A percentile compares a stretch with the other conserved stretches of the same genome.
These are phyloP conservation scores for Ceratocystis huliohia DNA, from an alignment of 2,329 filamentous ascomycete species.

Conservation along the genomic window DNA sequence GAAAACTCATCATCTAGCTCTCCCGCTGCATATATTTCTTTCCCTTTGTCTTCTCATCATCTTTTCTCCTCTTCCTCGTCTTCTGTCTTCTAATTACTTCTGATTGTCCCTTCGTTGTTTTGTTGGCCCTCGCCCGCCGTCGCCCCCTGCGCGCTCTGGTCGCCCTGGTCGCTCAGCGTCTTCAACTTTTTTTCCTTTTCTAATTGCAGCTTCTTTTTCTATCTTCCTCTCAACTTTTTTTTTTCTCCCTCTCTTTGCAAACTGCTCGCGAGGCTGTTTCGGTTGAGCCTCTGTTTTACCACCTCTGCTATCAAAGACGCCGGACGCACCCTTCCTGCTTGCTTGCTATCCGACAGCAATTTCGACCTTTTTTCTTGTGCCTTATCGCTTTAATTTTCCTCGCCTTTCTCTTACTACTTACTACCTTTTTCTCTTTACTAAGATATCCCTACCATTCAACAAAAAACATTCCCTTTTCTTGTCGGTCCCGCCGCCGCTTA, in stretches of 20 bases:
- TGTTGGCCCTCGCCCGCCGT: not conserved
- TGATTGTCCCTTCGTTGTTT: not conserved
- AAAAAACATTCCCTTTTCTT: not conserved
- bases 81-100: not conserved
- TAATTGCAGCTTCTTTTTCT: not conserved
- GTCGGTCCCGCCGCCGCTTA: conserved; percentile 2
- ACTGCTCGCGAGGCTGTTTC: not conserved
- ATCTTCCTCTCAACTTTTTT: not conserved
- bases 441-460: not conserved
- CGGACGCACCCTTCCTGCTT: not conserved
- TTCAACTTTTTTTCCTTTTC: conserved; percentile 4
- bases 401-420: not conserved
- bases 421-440: not conserved
- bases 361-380: not conserved
- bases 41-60: not conserved
- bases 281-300: not conserved
- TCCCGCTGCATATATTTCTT: not conserved
- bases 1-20: not conserved
- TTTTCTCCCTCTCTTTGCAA: not conserved
- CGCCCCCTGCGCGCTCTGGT: conserved; percentile 14
- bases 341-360: not conserved
- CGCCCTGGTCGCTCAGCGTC: conserved; percentile 15
- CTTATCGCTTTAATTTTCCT: not conserved
- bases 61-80: not conserved
- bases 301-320: not conserved